These are phyloP conservation scores for Geosmithia flava DNA, from an alignment of 2,329 filamentous ascomycete species.

Conservation along the genomic window DNA sequence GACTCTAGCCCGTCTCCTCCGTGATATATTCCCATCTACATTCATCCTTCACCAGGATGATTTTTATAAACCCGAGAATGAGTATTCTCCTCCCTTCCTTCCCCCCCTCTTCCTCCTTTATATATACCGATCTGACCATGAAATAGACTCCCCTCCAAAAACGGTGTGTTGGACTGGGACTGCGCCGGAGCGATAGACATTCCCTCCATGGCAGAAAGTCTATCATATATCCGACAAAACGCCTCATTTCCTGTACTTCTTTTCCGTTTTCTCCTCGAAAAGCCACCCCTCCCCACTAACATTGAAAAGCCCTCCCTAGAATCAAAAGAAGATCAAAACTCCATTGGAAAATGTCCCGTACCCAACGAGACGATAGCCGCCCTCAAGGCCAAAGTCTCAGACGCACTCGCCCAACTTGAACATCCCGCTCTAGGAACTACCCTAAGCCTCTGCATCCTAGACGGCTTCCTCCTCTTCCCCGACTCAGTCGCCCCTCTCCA, in stretches of 20 bases:
- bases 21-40: constrained; percentile 63
- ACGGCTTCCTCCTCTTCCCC: constrained; percentile 80
- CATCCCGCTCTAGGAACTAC: constrained; percentile 18
- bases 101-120: neutral
- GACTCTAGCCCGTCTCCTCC: constrained; percentile 73
- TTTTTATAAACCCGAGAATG: constrained; percentile 74
- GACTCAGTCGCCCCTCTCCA: constrained; percentile 40
- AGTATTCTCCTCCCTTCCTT: constrained; percentile 31
- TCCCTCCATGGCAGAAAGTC: constrained; percentile 49
- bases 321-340: constrained; percentile 47
- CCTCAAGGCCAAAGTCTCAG: constrained; percentile 32
- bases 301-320: constrained; percentile 18
- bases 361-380: constrained; percentile 29
- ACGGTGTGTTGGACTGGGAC: constrained; percentile 79
- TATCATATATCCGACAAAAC: constrained; percentile 57
- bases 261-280: too few relatives aligned
- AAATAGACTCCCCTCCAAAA: constrained; percentile 42
- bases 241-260: constrained; percentile 56
- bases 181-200: constrained; percentile 70
- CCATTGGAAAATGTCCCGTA: constrained; percentile 42
- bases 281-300: neutral
- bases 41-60: constrained; percentile 94
- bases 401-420: constrained; percentile 31
- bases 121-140: neutral
- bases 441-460: constrained; percentile 57